Evolutionary conservation across 805 yeast species (phyloP).

Genomic region (Kregervanrija delftensis): DNA sequence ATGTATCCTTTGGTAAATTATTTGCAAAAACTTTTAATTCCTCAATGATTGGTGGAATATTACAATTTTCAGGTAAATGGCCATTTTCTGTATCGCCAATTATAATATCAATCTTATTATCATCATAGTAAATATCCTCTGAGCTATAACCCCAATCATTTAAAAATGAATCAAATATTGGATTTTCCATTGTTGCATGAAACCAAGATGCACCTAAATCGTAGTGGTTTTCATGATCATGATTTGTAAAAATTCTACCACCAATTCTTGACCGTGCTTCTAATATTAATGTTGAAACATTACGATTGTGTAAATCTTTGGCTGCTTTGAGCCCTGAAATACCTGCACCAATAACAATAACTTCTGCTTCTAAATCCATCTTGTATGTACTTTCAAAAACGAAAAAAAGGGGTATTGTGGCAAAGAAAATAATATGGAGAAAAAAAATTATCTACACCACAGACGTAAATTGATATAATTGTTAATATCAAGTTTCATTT

Average conservation of each 20-base stretch:
- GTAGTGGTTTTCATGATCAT: conserved; percentile 23
- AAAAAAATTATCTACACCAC: no score
- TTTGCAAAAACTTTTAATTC: conserved; percentile 25
- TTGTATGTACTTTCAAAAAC: no score
- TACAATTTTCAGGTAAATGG: conserved; percentile 18
- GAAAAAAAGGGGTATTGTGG: no score
- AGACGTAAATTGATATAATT: no score
- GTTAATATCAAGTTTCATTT: no score
- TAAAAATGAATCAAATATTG: conserved; percentile 28
- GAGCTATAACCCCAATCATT: conserved; percentile 14
- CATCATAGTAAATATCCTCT: conserved; percentile 24
- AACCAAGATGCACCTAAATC: conserved; percentile 54
- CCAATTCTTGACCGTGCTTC: conserved; percentile 43
- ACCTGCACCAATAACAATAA: conserved; percentile 45
- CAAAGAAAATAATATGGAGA: no score
- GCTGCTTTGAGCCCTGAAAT: conserved; percentile 48
- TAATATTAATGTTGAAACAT: conserved; percentile 32
- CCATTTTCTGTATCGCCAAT: conserved; percentile 5
- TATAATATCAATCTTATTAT: conserved; percentile 12
- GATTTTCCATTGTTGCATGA: conserved; percentile 40
- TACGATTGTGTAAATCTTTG: conserved; percentile 25
- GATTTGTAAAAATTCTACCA: conserved; percentile 33
- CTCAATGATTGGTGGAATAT: conserved; percentile 28
- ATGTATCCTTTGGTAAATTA: conserved; percentile 24
- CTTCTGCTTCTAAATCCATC: conserved; percentile 15